A percentile compares a stretch with the other conserved stretches of the same genome.
phyloP scores from a whole-genome alignment of 169 alveolate species.

The Plasmodium billcollinsi region DNA sequence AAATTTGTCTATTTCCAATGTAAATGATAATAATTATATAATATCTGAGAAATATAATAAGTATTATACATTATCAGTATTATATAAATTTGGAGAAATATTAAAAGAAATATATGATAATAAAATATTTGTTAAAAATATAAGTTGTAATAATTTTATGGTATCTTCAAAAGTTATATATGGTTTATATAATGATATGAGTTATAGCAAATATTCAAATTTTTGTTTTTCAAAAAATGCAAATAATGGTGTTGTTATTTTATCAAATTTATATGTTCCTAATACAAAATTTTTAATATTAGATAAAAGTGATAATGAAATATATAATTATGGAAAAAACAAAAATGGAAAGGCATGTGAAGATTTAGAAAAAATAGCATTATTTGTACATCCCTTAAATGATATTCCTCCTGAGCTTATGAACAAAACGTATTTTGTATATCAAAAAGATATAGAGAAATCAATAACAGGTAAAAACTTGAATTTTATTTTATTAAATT shows the following conservation, averaged over 20 bases:
- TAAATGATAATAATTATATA: background rate
- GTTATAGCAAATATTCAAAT: conserved; percentile 15
- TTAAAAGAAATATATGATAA: background rate
- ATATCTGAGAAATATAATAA: background rate
- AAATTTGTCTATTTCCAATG: background rate
- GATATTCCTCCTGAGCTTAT: conserved; percentile 6
- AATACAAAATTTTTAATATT: conserved; percentile 22
- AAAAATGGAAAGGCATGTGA: conserved; percentile 40
- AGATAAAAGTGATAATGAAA: conserved; percentile 51
- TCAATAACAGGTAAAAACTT: background rate
- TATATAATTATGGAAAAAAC: conserved; percentile 29
- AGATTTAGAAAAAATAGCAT: conserved; percentile 51
- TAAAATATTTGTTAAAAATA: background rate
- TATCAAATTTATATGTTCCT: conserved; percentile 27
- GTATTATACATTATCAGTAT: conserved; percentile 1
- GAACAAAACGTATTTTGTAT: conserved; percentile 12
- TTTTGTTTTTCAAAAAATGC: conserved; percentile 33
- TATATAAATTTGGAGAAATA: background rate
- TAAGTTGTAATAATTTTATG: background rate
- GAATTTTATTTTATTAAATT: conserved; percentile 35
- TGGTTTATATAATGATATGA: conserved; percentile 43
- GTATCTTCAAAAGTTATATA: conserved; percentile 61
- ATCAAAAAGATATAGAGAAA: conserved; percentile 27
- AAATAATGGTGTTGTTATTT: conserved; percentile 19
- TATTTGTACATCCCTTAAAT: conserved; percentile 27